Evolutionary conservation across 805 yeast genomes (phyloP).

Genomic region (Kazachstania viticola): DNA sequence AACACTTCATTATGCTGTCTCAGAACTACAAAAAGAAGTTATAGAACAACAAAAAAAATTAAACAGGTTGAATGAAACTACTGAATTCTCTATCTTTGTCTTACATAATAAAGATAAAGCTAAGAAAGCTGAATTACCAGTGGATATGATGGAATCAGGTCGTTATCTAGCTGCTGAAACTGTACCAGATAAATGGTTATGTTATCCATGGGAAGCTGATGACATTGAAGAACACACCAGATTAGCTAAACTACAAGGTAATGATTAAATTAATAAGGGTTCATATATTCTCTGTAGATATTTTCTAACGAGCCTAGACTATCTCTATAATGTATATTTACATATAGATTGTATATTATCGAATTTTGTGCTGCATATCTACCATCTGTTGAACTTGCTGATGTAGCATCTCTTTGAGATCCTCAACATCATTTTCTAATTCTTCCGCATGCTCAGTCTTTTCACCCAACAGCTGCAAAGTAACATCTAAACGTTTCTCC

Average conservation of each 20-base stretch:
- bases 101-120: conserved; percentile 76
- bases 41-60: conserved; percentile 45
- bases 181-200: conserved; percentile 72
- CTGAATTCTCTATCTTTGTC: conserved; percentile 67
- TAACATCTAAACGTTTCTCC: conserved; percentile 37
- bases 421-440: conserved; percentile 76
- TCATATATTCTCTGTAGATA: conserved; percentile 39
- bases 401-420: conserved; percentile 72
- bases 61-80: conserved; percentile 47
- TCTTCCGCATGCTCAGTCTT: conserved; percentile 80
- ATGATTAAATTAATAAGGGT: conserved; percentile 28
- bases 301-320: conserved; percentile 1
- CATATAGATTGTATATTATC: conserved; percentile 1
- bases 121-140: conserved; percentile 64
- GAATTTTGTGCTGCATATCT: conserved; percentile 36
- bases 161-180: conserved; percentile 65
- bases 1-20: conserved; percentile 72
- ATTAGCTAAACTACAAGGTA: conserved; percentile 55
- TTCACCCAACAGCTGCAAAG: conserved; percentile 68
- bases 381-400: conserved; percentile 84
- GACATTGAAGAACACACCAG: conserved; percentile 72
- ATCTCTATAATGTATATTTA: background rate
- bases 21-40: conserved; percentile 54
- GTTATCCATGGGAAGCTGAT: conserved; percentile 82
- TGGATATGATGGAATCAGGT: conserved; percentile 47